phyloP scores from a whole-genome alignment of 2,329 filamentous ascomycete species.

The Rhytidhysteron rufulum region DNA sequence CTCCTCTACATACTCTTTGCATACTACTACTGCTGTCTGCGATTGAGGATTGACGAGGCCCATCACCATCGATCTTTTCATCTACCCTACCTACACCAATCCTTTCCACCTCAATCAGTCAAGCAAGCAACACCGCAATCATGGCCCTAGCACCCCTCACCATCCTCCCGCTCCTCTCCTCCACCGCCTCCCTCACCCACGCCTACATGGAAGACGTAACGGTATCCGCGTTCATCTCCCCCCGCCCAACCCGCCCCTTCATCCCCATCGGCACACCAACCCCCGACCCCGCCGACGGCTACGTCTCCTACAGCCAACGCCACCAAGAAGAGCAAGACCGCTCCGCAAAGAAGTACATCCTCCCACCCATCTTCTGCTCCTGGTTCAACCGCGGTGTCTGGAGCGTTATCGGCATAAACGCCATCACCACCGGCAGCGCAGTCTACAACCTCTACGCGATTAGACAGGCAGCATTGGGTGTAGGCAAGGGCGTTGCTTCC shows the following conservation, averaged over 20 bases:
- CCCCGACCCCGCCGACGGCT: neutral
- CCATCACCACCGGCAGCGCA: conserved; percentile 10
- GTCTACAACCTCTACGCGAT: conserved; percentile 11
- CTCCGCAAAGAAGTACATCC: conserved; percentile 12
- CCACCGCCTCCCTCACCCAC: conserved; percentile 22
- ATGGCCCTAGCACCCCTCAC: too few species aligned
- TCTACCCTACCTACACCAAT: too few species aligned
- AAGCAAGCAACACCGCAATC: too few species aligned
- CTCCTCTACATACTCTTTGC: too few species aligned
- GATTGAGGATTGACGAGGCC: too few species aligned
- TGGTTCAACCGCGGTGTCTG: conserved; percentile 18
- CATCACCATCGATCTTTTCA: too few species aligned
- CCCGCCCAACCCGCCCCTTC: conserved; percentile 6
- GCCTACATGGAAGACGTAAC: conserved; percentile 24
- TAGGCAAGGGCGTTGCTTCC: neutral
- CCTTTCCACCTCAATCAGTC: too few species aligned
- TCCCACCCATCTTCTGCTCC: conserved; percentile 15
- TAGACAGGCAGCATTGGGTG: neutral
- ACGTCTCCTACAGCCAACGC: too few species aligned
- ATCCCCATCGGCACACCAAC: conserved; percentile 2
- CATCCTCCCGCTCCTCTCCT: conserved; percentile 18
- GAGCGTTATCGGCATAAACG: conserved; percentile 18
- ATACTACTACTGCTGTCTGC: too few species aligned
- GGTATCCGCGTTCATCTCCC: conserved; percentile 15
- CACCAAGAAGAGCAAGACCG: conserved; percentile 3